Base-by-base conservation (phyloP, 2,329 filamentous ascomycete species). In the Paramyrothecium roridum region DNA sequence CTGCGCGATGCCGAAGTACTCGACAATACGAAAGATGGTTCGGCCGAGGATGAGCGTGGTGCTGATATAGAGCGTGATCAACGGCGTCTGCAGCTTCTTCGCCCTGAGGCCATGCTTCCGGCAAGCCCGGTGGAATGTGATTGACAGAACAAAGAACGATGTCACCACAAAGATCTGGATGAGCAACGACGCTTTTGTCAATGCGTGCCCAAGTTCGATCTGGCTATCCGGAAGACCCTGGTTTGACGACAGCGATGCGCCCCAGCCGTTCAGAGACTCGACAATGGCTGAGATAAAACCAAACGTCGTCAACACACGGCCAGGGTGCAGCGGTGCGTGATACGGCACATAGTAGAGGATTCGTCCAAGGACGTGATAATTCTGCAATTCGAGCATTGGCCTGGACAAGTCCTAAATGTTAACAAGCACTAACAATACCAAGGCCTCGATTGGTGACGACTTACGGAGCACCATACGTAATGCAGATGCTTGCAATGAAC, bases 341-440 rank as follows among this genome's bases (percentile, higher is more conserved):
- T 84, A 81, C 0, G 83, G 83, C 4, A 83, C 74, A 30, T 61
- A 80, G 33, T 51, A 51, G 16, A 51, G 33, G 13, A 51, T 33
- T 20, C 49, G 26, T 6, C 80, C 80, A 22, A 88, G 78, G 54
- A 86, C 77, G 61, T 84, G 79, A 67, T 87, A 87, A 63, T 87
- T 85, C 54, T 81, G 77, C 3, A 84, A 74, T 52, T 84, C 83
- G 45, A 86, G 78, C 3, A 86, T 73, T 0, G 84, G 84, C 17
- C 80, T 80, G 48, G 45, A 7, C 7, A 10, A 16, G 20, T 47
- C 8, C 23, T 20, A 53, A 11, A 8, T 12, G 8, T 2, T 8
- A 17, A 3, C 23, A 37, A 20, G 56, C 50, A 48, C 26, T 30
- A 26, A n/a, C 3, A 19, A 20, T 59, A 11, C 26, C 60, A 47